Evolutionary conservation across 805 yeast genomes (phyloP), one percentile per base, ranked within the genome.

Genomic region (Kuraishia piskuri): DNA sequence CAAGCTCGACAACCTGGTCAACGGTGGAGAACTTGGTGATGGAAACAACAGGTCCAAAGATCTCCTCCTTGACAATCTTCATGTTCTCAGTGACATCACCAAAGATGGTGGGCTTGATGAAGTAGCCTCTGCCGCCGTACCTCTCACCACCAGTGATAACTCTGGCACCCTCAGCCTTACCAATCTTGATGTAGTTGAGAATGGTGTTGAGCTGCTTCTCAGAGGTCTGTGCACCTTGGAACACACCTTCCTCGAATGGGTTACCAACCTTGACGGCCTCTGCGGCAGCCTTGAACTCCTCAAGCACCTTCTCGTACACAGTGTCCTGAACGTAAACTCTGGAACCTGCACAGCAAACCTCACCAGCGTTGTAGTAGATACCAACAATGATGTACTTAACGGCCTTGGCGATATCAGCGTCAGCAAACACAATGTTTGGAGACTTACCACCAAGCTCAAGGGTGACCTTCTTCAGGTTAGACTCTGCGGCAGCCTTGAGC

Each of bases 321-420:
- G 78, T 81, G 58, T 80, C 86, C 69, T 88, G 90, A 56, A 89
- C 84, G 70, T 86, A 88, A 57, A 88, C 79, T 69, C 96, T 84
- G 58, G 95, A 90, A 68, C 95, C 94, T 24, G 96, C 92, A 73
- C 92, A 86, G 74, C 96, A 90, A 55, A 88, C 91, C 73, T 90
- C 96, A 74, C 96, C 96, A 54, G 95, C 84, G 74, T 90, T 90
- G 78, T 78, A 87, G 74, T 84, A 83, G 59, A 89, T 88, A 72
- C 96, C 96, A 51, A 78, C 74, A 55, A 88, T 78, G 59, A 88
- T 77, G 67, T 78, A 78, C 61, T 79, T 78, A 50, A 90, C 85
- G 53, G 94, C 82, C 53, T 75, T 74, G 40, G 78, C 77, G 54
- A 86, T 64, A 64, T 87, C 82, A 52, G 90, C 90, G 65, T 88